These are phyloP conservation scores for Tetratostichococcus sp. DNA, from an alignment of 139 green algal genomes.

Conservation along the genomic window DNA sequence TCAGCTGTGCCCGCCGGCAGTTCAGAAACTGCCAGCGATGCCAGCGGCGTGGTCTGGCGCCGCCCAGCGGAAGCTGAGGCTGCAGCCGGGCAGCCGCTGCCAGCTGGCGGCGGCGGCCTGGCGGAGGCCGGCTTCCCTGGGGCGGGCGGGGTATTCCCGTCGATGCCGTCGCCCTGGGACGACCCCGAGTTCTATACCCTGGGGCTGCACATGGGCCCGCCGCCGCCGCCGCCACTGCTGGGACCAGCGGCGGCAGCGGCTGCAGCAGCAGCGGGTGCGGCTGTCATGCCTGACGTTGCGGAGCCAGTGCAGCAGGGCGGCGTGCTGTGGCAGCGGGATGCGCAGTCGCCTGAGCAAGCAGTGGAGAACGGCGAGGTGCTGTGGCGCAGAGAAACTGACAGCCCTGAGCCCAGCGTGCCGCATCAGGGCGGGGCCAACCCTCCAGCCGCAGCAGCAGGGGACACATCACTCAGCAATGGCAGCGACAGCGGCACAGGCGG, in stretches of 20 bases:
- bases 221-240: no score
- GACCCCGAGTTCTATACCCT: not conserved
- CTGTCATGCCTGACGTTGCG: no score
- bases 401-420: no score
- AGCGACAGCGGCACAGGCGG: not conserved
- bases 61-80: no score
- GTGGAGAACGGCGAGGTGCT: not conserved
- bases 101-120: no score
- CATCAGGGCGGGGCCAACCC: not conserved
- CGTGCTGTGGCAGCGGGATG: not conserved
- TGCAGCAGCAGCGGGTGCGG: not conserved
- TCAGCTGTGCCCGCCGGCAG: no score
- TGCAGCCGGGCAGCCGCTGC: not conserved
- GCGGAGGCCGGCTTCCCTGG: not conserved
- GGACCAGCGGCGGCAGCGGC: not conserved
- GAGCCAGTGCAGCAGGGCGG: not conserved
- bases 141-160: not conserved
- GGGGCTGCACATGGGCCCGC: not conserved
- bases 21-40: not conserved
- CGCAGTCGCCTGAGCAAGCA: not conserved
- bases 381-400: not conserved
- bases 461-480: not conserved
- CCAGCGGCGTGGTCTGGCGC: not conserved
- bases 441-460: not conserved
- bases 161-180: not conserved